Evolutionary conservation across 768 basidiomycete species (phyloP), one percentile per base, ranked within the genome.

Genomic region (Pulveroboletus ravenelii): DNA sequence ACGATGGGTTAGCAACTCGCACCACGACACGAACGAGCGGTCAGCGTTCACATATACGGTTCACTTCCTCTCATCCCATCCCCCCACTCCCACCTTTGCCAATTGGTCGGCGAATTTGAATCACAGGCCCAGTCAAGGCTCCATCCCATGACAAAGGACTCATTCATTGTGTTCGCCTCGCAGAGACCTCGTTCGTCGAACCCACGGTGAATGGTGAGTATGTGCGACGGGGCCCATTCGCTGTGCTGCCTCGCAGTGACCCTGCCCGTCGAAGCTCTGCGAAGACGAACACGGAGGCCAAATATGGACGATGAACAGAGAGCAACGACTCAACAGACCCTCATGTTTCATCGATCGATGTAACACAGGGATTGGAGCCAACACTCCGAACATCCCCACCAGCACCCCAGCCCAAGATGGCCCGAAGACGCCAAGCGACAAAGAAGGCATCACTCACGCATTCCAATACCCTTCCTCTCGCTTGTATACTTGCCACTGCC

Each of bases 381-480:
- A 20, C 34, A 1, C 37, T 31, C 32, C 37, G 37, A n/a, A 27
- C 48, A 39, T 34, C 49, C 32, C 31, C 44, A 10, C 27, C 36
- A 31, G 30, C 17, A 30, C 47, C 51, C 48, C 25, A 27, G 25
- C 25, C 25, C 25, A 23, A 23, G 20, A 23, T 23, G 20, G 2
- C 25, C 36, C 40, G 34, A 43, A 18, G 12, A 17, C 9, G 37
- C 31, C 9, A 23, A 40, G 17, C 34, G 31, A 45, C 27, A n/a
- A 30, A 15, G 9, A 25, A 38, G 45, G 14, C n/a, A 37, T 12
- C 31, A 67, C 78, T 54, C 55, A 83, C 77, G 82, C 67, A 57
- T 85, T 85, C 85, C 86, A 87, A 49, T 77, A 87, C 0, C 81
- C 82, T 41, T 78, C 73, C 9, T 77, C 73, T 6, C 79, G 72